Evolutionary conservation across 768 basidiomycete genomes (phyloP).

Genomic region (Russula olivacea): DNA sequence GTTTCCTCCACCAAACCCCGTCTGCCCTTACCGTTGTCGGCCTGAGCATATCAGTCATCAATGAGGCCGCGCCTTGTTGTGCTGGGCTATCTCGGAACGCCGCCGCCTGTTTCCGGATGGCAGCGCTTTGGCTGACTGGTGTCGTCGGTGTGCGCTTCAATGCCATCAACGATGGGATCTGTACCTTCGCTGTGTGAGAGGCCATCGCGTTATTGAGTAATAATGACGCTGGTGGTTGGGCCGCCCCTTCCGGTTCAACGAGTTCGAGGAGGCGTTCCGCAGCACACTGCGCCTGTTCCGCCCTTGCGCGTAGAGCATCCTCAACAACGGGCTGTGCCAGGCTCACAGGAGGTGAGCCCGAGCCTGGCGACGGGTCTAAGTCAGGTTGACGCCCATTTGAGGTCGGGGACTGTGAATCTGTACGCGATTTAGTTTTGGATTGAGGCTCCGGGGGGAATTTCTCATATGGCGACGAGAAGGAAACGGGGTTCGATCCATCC

Average conservation of each 20-base stretch:
- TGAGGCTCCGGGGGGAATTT: conserved; percentile 36
- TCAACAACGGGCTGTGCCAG: conserved; percentile 56
- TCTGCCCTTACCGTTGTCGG: conserved; percentile 55
- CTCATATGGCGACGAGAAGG: conserved; percentile 66
- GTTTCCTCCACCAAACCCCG: conserved; percentile 80
- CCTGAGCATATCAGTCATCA: conserved; percentile 34
- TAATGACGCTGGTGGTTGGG: conserved; percentile 15
- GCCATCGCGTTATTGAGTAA: conserved; percentile 30
- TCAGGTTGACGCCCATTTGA: conserved; percentile 41
- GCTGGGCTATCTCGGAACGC: conserved; percentile 79
- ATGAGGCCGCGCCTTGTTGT: conserved; percentile 51
- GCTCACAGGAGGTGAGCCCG: conserved; percentile 38
- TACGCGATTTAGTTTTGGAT: conserved; percentile 33
- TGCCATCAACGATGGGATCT: conserved; percentile 34
- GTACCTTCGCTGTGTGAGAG: conserved; percentile 38
- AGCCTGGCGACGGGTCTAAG: conserved; percentile 57
- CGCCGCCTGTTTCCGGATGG: conserved; percentile 66
- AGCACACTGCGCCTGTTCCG: conserved; percentile 90
- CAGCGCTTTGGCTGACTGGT: conserved; percentile 52
- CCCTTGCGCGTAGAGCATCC: conserved; percentile 79
- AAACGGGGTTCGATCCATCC: conserved; percentile 55
- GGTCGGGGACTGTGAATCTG: conserved; percentile 48
- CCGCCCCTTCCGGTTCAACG: conserved; percentile 63
- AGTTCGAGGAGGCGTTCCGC: conserved; percentile 84
- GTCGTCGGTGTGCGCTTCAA: conserved; percentile 48